A percentile compares a stretch with the other conserved stretches of the same genome.
phyloP scores from a whole-genome alignment of 495 filamentous ascomycete genomes.

The Delitschia confertaspora region DNA sequence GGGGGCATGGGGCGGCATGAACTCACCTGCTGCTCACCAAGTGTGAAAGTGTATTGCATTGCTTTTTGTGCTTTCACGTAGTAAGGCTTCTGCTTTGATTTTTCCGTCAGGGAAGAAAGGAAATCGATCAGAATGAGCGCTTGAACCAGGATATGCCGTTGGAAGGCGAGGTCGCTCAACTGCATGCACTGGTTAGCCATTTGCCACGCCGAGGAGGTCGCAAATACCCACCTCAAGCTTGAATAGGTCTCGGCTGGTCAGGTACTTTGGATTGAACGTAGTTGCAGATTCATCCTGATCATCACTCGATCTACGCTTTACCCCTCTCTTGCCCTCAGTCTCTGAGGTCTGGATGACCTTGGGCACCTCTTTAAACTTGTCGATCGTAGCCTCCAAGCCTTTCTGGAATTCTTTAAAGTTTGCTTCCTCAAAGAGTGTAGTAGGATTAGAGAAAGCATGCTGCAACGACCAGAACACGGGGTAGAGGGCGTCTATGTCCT shows the following conservation, averaged over 20 bases:
- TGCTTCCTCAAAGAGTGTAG: conserved; percentile 59
- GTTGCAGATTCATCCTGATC: conserved; percentile 55
- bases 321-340: conserved; percentile 48
- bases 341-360: conserved; percentile 53
- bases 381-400: conserved; percentile 68
- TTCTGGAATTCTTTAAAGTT: conserved; percentile 69
- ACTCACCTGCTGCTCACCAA: conserved; percentile 75
- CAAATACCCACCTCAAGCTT: conserved; percentile 65
- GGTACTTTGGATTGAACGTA: conserved; percentile 91
- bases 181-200: conserved; percentile 34
- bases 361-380: conserved; percentile 68
- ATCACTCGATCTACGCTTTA: conserved; percentile 64
- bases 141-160: conserved; percentile 88
- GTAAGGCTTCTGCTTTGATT: conserved; percentile 66
- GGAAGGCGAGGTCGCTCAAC: conserved; percentile 88
- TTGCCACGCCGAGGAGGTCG: background rate
- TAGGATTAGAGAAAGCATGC: conserved; percentile 82
- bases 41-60: conserved; percentile 66
- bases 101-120: conserved; percentile 75
- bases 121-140: conserved; percentile 90
- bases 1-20: conserved; percentile 10
- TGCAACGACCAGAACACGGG: conserved; percentile 92
- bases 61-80: conserved; percentile 60
- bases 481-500: conserved; percentile 69
- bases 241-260: conserved; percentile 91